Evolutionary conservation across 768 basidiomycete genomes (phyloP).

Genomic region (Kwoniella sp.): DNA sequence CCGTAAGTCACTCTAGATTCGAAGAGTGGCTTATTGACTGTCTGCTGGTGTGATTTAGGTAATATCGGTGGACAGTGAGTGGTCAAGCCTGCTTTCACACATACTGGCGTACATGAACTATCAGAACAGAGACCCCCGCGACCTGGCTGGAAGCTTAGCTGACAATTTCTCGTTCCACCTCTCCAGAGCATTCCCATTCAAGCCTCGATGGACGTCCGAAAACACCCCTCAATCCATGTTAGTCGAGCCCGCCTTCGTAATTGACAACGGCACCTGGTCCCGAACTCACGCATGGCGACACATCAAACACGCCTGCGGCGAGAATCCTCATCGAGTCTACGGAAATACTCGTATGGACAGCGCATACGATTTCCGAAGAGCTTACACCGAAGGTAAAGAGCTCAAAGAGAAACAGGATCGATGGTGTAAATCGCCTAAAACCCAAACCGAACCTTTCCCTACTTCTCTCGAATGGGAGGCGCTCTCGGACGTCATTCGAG

Average conservation of each 20-base stretch:
- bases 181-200: slow-evolving; percentile 67
- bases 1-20: background rate
- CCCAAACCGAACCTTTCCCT: slow-evolving; percentile 61
- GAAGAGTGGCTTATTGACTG: background rate
- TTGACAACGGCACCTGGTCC: slow-evolving; percentile 58
- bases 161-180: too few relatives aligned
- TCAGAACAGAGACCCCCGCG: too few relatives aligned
- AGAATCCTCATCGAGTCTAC: slow-evolving; percentile 41
- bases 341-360: slow-evolving; percentile 69
- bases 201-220: slow-evolving; percentile 70
- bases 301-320: slow-evolving; percentile 74
- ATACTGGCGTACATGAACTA: too few relatives aligned
- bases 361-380: slow-evolving; percentile 71
- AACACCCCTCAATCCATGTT: slow-evolving; percentile 69
- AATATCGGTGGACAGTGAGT: slow-evolving; percentile 64
- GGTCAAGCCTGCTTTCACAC: too few relatives aligned
- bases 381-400: slow-evolving; percentile 69
- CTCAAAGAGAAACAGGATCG: slow-evolving; percentile 64
- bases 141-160: too few relatives aligned
- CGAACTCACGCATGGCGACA: slow-evolving; percentile 69
- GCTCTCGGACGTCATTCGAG: slow-evolving; percentile 58
- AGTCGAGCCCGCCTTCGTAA: slow-evolving; percentile 70
- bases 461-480: slow-evolving; percentile 63
- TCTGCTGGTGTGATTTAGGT: slow-evolving; percentile 4
- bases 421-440: slow-evolving; percentile 54